Evolutionary conservation across 1,284 basidiomycete genomes (phyloP), one percentile per base, ranked within the genome.

Genomic region (Puccinia horiana): DNA sequence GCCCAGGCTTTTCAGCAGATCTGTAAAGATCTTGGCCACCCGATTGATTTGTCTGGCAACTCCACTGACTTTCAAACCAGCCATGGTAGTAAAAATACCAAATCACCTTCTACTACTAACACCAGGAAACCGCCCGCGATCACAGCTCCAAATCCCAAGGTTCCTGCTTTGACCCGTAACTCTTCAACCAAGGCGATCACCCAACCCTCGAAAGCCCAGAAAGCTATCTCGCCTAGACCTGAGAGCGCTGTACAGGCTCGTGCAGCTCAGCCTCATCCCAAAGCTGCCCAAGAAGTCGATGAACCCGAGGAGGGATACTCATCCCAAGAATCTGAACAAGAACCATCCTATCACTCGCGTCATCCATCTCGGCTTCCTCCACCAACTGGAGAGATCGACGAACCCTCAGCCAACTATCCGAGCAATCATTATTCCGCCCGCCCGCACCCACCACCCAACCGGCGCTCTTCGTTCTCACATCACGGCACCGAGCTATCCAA

Each of bases 1-100:
- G 44, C 78, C n/a, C 65, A 73, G 29, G 78, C 78, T n/a, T 81
- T 73, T 29, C 69, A 81, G 11, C 78, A 61, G 56, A 56, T 81
- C 54, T 81, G 78, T 32, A 49, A 81, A n/a, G 40, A 63, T 5
- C 56, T 79, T 18, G 77, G 77, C n/a, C 65, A 69, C 58, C 77
- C 77, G 11, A 70, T 79, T 47, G 65, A 69, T 6, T 32, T 37
- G 26, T n/a, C 65, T 18, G 77, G 54, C 37, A 52, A 49, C 12
- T 63, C 65, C 6, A 26, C n/a, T 26, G 56, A 14, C 37, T 63
- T 35, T 16, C 61, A 65, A 65, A 23, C 6, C 2, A 65, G 54
- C 54, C 6, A 37, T n/a, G 32, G 58, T 63, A 61, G 9, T 49
- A 58, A 14, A 2, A 56, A 23, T 26, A n/a, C 12, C n/a, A 26